Conservation (phyloP, 2,329 filamentous ascomycete species). For the Epichloe brachyelytri region DNA sequence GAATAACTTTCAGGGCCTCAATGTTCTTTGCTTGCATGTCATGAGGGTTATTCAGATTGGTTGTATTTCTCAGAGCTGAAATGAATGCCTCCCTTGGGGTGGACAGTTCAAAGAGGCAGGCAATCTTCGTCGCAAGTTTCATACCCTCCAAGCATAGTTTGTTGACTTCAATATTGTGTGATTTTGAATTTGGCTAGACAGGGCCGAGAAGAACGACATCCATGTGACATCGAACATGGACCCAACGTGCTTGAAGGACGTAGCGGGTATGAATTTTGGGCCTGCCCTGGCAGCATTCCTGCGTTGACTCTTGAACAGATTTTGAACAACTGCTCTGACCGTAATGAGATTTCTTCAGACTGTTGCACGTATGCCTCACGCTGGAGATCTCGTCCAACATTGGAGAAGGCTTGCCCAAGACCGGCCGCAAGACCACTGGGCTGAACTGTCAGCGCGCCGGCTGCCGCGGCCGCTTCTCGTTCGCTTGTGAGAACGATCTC, state of each 20-base stretch:
- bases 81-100: conserved; percentile 95
- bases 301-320: conserved; percentile 78
- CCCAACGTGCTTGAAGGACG: conserved; percentile 86
- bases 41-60: conserved; percentile 87
- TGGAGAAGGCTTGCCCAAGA: conserved; percentile 80
- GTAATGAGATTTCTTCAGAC: conserved; percentile 74
- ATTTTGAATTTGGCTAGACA: conserved; percentile 87
- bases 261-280: conserved; percentile 77
- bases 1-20: conserved; percentile 79
- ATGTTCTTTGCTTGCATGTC: conserved; percentile 96
- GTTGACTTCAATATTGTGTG: conserved; percentile 84
- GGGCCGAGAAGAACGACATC: conserved; percentile 96
- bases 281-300: conserved; percentile 59
- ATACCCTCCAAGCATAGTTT: conserved; percentile 89
- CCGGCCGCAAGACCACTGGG: conserved; percentile 59
- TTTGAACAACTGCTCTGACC: conserved; percentile 82
- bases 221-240: conserved; percentile 98
- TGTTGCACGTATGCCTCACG: conserved; percentile 89
- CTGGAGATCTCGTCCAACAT: conserved; percentile 81
- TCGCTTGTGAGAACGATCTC: conserved; percentile 95
- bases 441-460: conserved; percentile 48
- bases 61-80: conserved; percentile 81
- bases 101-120: conserved; percentile 83
- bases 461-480: conserved; percentile 72
- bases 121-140: conserved; percentile 84